Conservation (phyloP, 2,329 filamentous ascomycete genomes). For the Sporothrix luriei region DNA sequence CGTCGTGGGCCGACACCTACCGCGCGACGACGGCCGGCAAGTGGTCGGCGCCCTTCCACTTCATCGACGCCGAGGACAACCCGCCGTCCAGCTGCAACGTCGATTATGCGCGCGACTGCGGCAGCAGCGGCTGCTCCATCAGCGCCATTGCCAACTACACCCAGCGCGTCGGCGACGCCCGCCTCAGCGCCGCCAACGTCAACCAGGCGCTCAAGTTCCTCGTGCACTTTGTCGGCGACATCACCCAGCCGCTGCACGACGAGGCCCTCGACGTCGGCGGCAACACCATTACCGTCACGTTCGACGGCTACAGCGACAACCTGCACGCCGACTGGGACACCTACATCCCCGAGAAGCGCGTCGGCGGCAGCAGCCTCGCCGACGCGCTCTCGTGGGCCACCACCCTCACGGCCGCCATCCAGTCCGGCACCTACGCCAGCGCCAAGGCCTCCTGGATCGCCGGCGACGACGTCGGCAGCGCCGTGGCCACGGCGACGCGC, state of each 20-base stretch:
- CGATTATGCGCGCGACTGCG: conserved; percentile 50
- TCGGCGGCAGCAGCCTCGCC: conserved; percentile 44
- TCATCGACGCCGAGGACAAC: conserved; percentile 49
- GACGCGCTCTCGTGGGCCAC: conserved; percentile 48
- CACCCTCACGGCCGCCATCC: conserved; percentile 45
- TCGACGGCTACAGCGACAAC: conserved; percentile 54
- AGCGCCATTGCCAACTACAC: conserved; percentile 55
- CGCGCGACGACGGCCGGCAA: conserved; percentile 50
- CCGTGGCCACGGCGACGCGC: conserved; percentile 42
- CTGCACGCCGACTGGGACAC: conserved; percentile 65
- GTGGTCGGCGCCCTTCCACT: conserved; percentile 54
- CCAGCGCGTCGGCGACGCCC: conserved; percentile 51
- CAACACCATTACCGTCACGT: conserved; percentile 59
- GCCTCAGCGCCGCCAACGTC: conserved; percentile 51
- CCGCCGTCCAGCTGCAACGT: conserved; percentile 40
- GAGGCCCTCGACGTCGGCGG: conserved; percentile 58
- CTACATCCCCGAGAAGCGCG: conserved; percentile 54
- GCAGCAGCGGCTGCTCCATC: conserved; percentile 50
- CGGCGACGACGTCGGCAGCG: conserved; percentile 43
- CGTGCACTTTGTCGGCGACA: conserved; percentile 59
- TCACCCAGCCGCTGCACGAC: conserved; percentile 59
- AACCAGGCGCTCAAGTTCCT: conserved; percentile 66
- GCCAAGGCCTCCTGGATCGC: conserved; percentile 44
- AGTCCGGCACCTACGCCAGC: conserved; percentile 45
- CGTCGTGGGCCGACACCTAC: conserved; percentile 56